Evolutionary conservation across 2,329 filamentous ascomycete species (phyloP), one percentile per base, ranked within the genome.

Genomic region (Penicillium sclerotigenum): DNA sequence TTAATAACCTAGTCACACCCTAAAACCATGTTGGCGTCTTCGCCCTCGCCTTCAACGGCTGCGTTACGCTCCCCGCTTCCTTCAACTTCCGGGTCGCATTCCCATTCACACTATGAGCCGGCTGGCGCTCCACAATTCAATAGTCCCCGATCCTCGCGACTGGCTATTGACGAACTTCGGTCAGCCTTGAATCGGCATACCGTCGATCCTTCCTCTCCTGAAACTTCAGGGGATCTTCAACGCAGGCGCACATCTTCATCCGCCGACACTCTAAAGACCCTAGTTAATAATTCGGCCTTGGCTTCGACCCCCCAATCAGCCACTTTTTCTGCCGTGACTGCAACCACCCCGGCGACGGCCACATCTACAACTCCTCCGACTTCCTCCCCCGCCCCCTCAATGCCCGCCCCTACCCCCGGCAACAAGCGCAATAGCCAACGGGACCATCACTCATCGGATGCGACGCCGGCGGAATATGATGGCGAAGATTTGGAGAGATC

Each of bases 101-200:
- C 59, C 36, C 69, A 71, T 59, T 65, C 59, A 42, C 69, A 71
- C 57, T 68, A 72, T 68, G 71, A 72, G 48, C 62, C 66, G 62
- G 59, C 59, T 58, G 56, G 61, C 43, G 62, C 63, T 62, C 65
- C 67, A 55, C 65, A 68, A 51, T 68, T 67, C 60, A 71, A 59
- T 57, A 66, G 67, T 60, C 68, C 70, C 54, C 70, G 64, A 57
- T 72, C 70, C 36, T 72, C 68, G 38, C 70, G 70, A 56, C 52
- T 71, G 60, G 71, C 71, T 59, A 73, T 75, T 64, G 73, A 75
- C 66, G 73, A 75, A 64, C 67, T 75, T 40, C 73, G 73, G 45
- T 70, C 73, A 47, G 73, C 73, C 53, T 51, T 75, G 58, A 74
- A 68, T 49, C 66, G 67, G 36, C 71, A 75, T 63, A 70, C 72